Evolutionary conservation across 2,329 filamentous ascomycete genomes (phyloP).

Genomic region (Botrytis pseudocinerea): DNA sequence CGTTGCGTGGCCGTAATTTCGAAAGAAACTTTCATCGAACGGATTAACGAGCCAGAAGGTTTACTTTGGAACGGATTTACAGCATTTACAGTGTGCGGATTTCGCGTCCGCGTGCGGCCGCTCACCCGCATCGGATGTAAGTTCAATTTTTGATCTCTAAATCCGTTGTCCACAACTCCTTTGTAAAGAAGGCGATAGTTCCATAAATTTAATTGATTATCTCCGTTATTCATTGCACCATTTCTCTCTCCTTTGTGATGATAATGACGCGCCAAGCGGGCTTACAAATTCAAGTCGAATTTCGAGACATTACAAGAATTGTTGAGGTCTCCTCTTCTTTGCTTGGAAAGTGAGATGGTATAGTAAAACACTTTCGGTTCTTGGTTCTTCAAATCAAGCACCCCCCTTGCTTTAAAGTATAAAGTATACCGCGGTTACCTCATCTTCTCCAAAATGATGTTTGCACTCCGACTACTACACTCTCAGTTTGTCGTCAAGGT

Average conservation of each 20-base stretch:
- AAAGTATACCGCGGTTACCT: neutral
- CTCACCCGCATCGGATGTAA: neutral
- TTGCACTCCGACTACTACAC: neutral
- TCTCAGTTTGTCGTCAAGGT: neutral
- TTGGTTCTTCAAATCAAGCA: neutral
- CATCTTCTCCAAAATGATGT: neutral
- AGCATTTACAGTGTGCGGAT: neutral
- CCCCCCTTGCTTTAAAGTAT: neutral
- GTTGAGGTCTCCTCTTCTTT: neutral
- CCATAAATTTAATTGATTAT: no score
- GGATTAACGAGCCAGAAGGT: neutral
- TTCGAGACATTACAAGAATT: constrained; percentile 31
- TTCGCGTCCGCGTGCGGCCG: neutral
- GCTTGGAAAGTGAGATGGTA: neutral
- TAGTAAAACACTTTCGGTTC: neutral
- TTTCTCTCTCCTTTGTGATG: neutral
- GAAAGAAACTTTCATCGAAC: neutral
- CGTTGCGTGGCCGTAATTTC: no score
- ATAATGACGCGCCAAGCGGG: constrained; percentile 39
- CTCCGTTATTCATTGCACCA: neutral
- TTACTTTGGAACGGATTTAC: neutral
- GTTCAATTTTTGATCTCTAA: neutral
- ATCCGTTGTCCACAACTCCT: neutral
- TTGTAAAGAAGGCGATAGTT: no score
- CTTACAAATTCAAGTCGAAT: constrained; percentile 43